A percentile compares a stretch with the other conserved stretches of the same genome.
Conservation (phyloP, 2,329 filamentous ascomycete species). For the Colletotrichum phormii region DNA sequence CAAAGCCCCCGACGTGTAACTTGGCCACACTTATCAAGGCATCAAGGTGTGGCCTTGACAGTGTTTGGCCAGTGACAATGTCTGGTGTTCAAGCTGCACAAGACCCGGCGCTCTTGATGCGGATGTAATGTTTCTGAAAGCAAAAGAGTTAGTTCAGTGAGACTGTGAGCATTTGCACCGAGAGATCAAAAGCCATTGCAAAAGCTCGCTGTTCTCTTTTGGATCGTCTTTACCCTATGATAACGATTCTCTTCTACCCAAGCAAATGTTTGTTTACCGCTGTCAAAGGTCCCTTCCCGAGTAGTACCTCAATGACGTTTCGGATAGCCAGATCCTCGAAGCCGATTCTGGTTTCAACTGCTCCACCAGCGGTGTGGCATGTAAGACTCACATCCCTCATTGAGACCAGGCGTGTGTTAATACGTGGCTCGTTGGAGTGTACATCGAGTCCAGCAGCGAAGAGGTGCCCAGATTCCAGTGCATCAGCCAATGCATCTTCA, state of each 20-base stretch:
- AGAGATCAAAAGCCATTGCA: no score
- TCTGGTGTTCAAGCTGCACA: no score
- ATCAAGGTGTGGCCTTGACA: no score
- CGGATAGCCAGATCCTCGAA: background rate
- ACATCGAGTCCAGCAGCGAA: background rate
- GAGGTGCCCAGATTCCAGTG: background rate
- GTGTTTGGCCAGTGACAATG: no score
- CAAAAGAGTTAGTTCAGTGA: no score
- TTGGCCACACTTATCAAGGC: no score
- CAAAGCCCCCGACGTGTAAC: no score
- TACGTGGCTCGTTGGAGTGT: background rate
- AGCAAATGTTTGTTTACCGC: background rate
- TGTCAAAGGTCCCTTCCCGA: background rate
- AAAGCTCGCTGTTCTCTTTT: no score
- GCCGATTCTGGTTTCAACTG: background rate
- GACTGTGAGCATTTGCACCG: no score
- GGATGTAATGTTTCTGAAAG: no score
- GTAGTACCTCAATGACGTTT: background rate
- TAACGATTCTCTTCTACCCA: background rate
- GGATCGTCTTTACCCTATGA: no score
- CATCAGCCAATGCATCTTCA: background rate
- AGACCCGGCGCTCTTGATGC: no score
- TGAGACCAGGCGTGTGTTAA: background rate
- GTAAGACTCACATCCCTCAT: background rate
- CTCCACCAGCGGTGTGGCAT: background rate